Evolutionary conservation across 805 yeast genomes (phyloP), one percentile per base, ranked within the genome.

Genomic region (Barnettozyma sp.): DNA sequence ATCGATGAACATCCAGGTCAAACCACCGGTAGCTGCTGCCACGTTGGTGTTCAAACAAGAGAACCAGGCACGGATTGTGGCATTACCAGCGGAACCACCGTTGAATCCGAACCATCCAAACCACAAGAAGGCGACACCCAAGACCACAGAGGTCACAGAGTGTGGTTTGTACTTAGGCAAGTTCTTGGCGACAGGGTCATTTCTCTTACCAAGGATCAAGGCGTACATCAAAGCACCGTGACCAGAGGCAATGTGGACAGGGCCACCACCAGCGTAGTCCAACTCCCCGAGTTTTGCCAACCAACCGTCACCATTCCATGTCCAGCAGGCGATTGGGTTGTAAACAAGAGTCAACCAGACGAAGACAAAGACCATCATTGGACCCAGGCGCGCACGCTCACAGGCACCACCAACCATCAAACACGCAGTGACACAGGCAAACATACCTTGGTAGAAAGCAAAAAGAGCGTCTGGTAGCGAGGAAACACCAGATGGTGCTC

Each of bases 61-160:
- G 68, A 87, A 87, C 82, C 86, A 85, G 39, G 96, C 88, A 65
- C 97, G 81, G 58, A 92, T 78, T 43, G 90, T 65, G 24, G 96
- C 84, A 56, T 86, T 82, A 61, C 96, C 97, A 34, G 97, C 83
- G 32, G 96, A 86, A 52, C 97, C 97, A 62, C 96, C 97, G 72
- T 92, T 92, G 77, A 92, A 92, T 26, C 96, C 97, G 55, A 87
- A 87, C 98, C 98, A 92, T 24, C 97, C 98, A 53, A 92, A 87
- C 96, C 97, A 90, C 50, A 92, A 73, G 68, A 92, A 83, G 10
- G 85, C 81, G 15, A 97, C 87, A 37, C 98, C 98, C 40, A 92
- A 64, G 13, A 88, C 96, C 40, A 87, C 85, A 31, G 87, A 75
- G 7, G 94, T 74, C 25, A 90, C 95, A 16, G 92, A 82, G 59